Base-by-base conservation (phyloP, 208 protist species). In the Acanthamoeba royreba region DNA sequence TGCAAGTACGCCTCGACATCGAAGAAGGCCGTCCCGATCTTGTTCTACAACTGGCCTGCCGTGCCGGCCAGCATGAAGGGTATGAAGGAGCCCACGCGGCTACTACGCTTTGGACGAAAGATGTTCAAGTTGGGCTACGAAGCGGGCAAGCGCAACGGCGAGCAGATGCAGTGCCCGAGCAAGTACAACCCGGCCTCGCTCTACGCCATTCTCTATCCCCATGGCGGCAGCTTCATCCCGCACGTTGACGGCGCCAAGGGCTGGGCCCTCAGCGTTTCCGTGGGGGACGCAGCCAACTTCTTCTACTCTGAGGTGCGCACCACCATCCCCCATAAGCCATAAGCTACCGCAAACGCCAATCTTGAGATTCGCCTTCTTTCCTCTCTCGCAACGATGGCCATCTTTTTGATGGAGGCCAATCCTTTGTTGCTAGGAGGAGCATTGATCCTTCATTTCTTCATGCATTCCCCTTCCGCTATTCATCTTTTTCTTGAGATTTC, bases 21-120 rank as follows among this genome's bases (percentile, higher is more conserved):
- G 72, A 83, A 83, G 42, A 83, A 83, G 72, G 72, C 72, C 42
- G 72, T 83, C 19, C 72, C 72, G 9, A 83, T 83, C 72, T 83
- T 83, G 72, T 83, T 83, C 72, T 83, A 83, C 72, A 83, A 83
- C 72, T 83, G 72, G 72, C 72, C 72, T 13, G 72, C 72, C 72
- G 72, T 83, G 43, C 72, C 72, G 3, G 72, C 72, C 31, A 83
- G 72, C 72, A 83, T 53, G 72, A 83, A 83, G 72, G 72, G 72
- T n/a, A 83, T 83, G 72, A 83, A 83, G 72, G 72, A 83, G 17
- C 72, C 72, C 4, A 83, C 72, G 72, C 72, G 72, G 19, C 15
- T 83, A 45, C 72, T 83, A 45, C 72, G 72, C 42, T 83, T 83
- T 31, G 72, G 72, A 11, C 72, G 72, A 25, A 83, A 83, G 72